These are phyloP conservation scores for Ceratobasidium sp. DNA, from an alignment of 1,284 basidiomycete genomes.

Conservation along the genomic window DNA sequence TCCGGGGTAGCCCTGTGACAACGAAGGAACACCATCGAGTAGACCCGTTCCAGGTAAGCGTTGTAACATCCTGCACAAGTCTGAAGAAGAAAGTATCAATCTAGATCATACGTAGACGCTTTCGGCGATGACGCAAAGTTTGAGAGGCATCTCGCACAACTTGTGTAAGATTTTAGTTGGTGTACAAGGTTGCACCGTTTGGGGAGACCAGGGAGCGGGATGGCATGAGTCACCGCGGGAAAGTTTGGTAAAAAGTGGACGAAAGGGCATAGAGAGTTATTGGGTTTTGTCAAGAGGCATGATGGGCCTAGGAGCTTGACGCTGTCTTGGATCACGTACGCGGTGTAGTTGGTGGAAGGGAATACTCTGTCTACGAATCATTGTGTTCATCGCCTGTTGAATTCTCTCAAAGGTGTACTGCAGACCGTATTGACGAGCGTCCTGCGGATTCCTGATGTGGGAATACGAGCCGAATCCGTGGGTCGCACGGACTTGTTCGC, in stretches of 20 bases:
- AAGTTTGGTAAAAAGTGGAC: conserved; percentile 76
- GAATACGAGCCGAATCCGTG: conserved; percentile 66
- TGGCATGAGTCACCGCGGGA: conserved; percentile 72
- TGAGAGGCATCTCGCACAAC: conserved; percentile 60
- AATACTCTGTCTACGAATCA: conserved; percentile 67
- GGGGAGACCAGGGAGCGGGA: conserved; percentile 65
- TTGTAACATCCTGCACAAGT: conserved; percentile 77
- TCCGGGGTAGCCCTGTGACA: conserved; percentile 60
- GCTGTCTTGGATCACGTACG: conserved; percentile 59
- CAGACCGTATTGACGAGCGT: conserved; percentile 1
- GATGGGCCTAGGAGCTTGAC: conserved; percentile 67
- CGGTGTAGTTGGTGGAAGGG: conserved; percentile 74
- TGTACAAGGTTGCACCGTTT: conserved; percentile 53
- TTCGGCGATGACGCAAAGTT: conserved; percentile 79
- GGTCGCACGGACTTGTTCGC: conserved; percentile 54
- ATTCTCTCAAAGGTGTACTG: conserved; percentile 52
- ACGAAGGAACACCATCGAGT: conserved; percentile 73
- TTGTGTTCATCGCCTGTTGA: conserved; percentile 68
- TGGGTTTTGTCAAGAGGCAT: conserved; percentile 72
- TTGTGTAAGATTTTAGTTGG: conserved; percentile 61
- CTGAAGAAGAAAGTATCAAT: conserved; percentile 78
- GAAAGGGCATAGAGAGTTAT: conserved; percentile 70
- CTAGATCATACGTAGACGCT: conserved; percentile 79
- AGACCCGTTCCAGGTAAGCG: conserved; percentile 82
- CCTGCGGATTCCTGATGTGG: conserved; percentile 48